Percentiles rank a stretch among this genome's conserved stretches.
phyloP scores from a whole-genome alignment of 1,284 basidiomycete species.

The Tylopilus orsonianus region DNA sequence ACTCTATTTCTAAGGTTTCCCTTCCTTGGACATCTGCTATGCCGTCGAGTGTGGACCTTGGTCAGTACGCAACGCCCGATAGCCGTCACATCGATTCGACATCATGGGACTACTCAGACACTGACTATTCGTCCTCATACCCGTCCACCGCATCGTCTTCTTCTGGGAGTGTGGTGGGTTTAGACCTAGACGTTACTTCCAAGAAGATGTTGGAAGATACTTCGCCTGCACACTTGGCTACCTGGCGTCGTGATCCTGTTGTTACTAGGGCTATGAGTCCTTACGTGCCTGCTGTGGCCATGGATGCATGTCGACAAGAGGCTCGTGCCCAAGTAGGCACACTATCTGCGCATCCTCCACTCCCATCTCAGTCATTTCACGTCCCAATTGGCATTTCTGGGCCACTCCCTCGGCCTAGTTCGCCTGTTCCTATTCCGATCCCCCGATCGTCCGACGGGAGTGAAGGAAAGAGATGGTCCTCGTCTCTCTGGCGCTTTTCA shows the following conservation, averaged over 20 bases:
- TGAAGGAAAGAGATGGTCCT: constrained; percentile 39
- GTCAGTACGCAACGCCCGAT: constrained; percentile 37
- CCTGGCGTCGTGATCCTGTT: constrained; percentile 34
- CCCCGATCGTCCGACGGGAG: constrained; percentile 35
- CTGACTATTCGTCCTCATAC: constrained; percentile 36
- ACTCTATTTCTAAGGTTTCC: constrained; percentile 42
- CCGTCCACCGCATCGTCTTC: constrained; percentile 32
- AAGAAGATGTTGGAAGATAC: constrained; percentile 34
- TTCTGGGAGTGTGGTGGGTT: constrained; percentile 33
- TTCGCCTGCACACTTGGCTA: constrained; percentile 32
- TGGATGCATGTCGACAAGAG: constrained; percentile 32
- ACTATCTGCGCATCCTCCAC: constrained; percentile 14
- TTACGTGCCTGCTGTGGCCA: constrained; percentile 30
- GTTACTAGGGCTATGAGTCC: constrained; percentile 28
- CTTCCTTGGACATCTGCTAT: constrained; percentile 37
- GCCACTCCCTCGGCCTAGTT: constrained; percentile 26
- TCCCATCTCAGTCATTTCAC: constrained; percentile 13
- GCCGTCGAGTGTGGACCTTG: constrained; percentile 43
- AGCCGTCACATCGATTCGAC: constrained; percentile 31
- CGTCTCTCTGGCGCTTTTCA: constrained; percentile 44
- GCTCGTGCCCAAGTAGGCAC: constrained; percentile 10
- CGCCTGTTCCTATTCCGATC: constrained; percentile 37
- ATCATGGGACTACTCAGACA: constrained; percentile 34
- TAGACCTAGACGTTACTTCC: constrained; percentile 35
- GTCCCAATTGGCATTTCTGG: constrained; percentile 15